Conservation (phyloP, 116 monocot genomes). For the Posidonia oceanica region DNA sequence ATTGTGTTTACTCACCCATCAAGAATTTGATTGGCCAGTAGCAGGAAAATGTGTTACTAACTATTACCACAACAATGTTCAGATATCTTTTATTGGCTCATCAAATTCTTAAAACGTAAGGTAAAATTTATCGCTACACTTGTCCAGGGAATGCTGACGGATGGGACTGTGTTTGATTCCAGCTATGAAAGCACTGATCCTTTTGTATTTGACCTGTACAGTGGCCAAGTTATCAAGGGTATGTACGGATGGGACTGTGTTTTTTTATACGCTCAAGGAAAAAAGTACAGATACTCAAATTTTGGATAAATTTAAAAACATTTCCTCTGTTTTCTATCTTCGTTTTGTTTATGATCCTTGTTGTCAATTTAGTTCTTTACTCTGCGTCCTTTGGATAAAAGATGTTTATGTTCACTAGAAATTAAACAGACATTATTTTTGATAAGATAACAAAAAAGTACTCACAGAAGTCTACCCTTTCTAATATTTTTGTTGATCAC, state of each 20-base stretch:
- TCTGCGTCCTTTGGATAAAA: too few species aligned
- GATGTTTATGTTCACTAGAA: too few species aligned
- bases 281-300: too few species aligned
- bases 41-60: not conserved
- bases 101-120: not conserved
- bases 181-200: slow-evolving; percentile 78
- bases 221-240: slow-evolving; percentile 87
- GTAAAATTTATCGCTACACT: not conserved
- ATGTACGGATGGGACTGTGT: not conserved
- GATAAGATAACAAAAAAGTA: too few species aligned
- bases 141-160: slow-evolving; percentile 52
- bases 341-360: too few species aligned
- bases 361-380: too few species aligned
- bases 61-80: not conserved
- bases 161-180: slow-evolving; percentile 74
- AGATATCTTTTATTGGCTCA: not conserved
- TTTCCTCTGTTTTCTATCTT: too few species aligned
- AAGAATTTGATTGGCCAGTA: not conserved
- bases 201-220: slow-evolving; percentile 69
- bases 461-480: too few species aligned
- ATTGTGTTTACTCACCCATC: not conserved
- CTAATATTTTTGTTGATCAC: too few species aligned
- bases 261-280: too few species aligned
- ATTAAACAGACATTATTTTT: too few species aligned
- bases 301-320: too few species aligned